Conservation (phyloP, 2,329 filamentous ascomycete genomes). For the Aspergillus fumigatus region DNA sequence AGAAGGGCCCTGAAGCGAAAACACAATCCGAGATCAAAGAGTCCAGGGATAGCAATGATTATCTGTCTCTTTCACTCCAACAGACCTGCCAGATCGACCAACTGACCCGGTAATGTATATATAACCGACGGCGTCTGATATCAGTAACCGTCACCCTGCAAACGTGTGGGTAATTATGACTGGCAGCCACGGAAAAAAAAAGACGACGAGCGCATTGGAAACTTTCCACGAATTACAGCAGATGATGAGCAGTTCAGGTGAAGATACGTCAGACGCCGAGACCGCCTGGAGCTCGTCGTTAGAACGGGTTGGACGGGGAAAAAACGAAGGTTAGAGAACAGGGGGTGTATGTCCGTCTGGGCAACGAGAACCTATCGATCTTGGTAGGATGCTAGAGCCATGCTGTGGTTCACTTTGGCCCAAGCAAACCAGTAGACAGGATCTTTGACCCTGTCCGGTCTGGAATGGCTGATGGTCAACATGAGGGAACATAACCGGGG, state of each 20-base stretch:
- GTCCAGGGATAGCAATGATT: not conserved
- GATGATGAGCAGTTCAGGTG: not conserved
- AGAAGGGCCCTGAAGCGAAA: not conserved
- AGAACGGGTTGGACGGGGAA: not conserved
- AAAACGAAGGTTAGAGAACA: not conserved
- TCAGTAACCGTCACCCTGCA: not conserved
- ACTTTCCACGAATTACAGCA: constrained; percentile 6
- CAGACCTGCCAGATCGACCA: not conserved
- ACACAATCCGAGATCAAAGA: not conserved
- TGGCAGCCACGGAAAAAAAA: constrained; percentile 3
- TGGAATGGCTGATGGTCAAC: not conserved
- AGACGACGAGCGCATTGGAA: not conserved
- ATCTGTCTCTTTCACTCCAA: not conserved
- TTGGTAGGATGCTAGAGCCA: not conserved
- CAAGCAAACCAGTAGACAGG: not conserved
- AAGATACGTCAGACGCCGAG: not conserved
- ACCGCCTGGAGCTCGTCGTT: not conserved
- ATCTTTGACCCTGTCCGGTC: no score
- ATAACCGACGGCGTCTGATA: not conserved
- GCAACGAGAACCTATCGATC: not conserved
- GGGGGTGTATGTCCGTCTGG: not conserved
- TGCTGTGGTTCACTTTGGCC: not conserved
- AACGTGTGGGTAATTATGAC: not conserved
- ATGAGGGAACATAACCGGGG: not conserved
- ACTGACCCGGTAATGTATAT: not conserved